Evolutionary conservation across 2,329 filamentous ascomycete genomes (phyloP), one percentile per base, ranked within the genome.

Genomic region (Claviceps cyperi): DNA sequence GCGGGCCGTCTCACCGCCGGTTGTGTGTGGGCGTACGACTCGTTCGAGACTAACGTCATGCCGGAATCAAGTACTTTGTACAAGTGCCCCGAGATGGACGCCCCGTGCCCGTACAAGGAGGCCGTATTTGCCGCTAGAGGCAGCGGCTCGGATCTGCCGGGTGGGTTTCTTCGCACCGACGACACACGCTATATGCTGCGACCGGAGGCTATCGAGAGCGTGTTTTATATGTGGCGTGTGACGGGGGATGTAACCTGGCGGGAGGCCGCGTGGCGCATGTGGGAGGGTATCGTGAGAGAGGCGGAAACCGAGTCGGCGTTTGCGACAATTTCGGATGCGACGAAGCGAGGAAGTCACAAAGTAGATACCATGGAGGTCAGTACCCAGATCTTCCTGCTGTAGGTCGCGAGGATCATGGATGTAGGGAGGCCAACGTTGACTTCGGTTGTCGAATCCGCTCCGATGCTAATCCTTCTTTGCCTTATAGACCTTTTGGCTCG

Each of bases 401-500:
- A 38, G 37, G 8, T 8, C 14, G 37, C 9, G n/a, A n/a, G 37
- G 9, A n/a, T n/a, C n/a, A n/a, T n/a, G n/a, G n/a, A 40, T 21
- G 8, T 14, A 7, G 7, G 14, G 9, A 15, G 15, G 1, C 7
- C 39, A 43, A 22, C 0, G 9, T 32, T 32, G 28, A 11, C 9
- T 11, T 32, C 28, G 9, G 28, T 32, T 32, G 28, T 32, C 28
- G 9, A 32, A 11, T n/a, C n/a, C n/a, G n/a, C n/a, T n/a, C n/a
- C n/a, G 40, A 19, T 46, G 45, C 51, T 50, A 19, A 48, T 14
- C 24, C 9, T 5, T 8, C 24, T 43, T 4, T 32, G 28, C 28
- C 43, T 14, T 14, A 19, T 46, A 73, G 69, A 75, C 72, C 49
- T 87, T 86, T 60, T 89, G 84, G 81, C 70, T 85, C 57, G 80